phyloP scores from a whole-genome alignment of 1,284 basidiomycete species.

The Peniophora sp. region DNA sequence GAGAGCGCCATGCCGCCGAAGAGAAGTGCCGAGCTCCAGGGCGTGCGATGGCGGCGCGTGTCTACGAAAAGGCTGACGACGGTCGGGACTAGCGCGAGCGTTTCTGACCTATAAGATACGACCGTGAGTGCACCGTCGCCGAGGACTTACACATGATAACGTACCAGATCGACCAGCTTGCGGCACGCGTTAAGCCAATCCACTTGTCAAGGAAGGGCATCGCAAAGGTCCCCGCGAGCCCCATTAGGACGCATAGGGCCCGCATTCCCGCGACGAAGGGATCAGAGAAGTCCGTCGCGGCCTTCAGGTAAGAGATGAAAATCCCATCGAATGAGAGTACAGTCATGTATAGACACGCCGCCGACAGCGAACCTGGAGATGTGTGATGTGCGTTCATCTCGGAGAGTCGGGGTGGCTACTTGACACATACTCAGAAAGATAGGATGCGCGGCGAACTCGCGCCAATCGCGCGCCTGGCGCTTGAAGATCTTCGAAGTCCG shows the following conservation, averaged over 20 bases:
- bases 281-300: constrained; percentile 33
- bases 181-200: constrained; percentile 23
- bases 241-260: constrained; percentile 34
- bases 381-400: neutral
- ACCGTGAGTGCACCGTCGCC: constrained; percentile 35
- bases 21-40: constrained; percentile 28
- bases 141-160: constrained; percentile 15
- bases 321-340: constrained; percentile 39
- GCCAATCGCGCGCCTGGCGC: constrained; percentile 28
- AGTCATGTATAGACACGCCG: constrained; percentile 41
- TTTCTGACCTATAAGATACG: constrained; percentile 25
- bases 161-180: neutral
- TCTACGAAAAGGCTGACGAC: constrained; percentile 29
- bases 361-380: constrained; percentile 29
- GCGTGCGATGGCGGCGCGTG: constrained; percentile 14
- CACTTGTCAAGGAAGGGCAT: constrained; percentile 32
- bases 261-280: constrained; percentile 49
- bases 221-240: constrained; percentile 36
- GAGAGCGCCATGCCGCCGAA: constrained; percentile 40
- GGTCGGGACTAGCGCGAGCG: constrained; percentile 31
- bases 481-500: neutral
- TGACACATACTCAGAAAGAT: constrained; percentile 25
- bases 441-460: constrained; percentile 33
- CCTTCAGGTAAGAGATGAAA: constrained; percentile 41
- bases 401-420: too few relatives aligned